Evolutionary conservation across 169 alveolate species (phyloP), one percentile per base, ranked within the genome.

Genomic region (Eimeria necatrix): DNA sequence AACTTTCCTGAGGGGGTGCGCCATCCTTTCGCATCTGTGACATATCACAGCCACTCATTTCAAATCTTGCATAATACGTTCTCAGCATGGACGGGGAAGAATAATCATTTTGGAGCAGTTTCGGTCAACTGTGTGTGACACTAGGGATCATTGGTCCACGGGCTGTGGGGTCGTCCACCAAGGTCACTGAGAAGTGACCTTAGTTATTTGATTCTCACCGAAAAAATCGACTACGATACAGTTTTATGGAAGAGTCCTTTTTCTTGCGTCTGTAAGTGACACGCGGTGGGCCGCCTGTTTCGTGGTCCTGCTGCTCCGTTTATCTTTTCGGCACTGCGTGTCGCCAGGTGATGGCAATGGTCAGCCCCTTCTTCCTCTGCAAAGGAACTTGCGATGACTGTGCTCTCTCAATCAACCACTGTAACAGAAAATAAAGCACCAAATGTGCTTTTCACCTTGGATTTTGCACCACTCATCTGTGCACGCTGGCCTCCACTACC

Each of bases 161-260:
- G 49, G 49, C 12, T 80, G 89, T 80, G 89, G 89, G 89, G 70
- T 80, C 49, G n/a, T 1, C 24, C 22, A 14, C 52, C 49, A 9
- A 32, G 70, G 89, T 52, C 70, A 80, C 89, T 10, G 46, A 6
- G n/a, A 46, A 80, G 89, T 80, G 89, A 80, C 89, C 89, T 12
- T 0, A 6, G 48, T 4, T 3, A 64, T n/a, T n/a, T 64, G 16
- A 60, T 14, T 51, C 89, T 80, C 71, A 80, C 89, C 70, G 70
- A 7, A 51, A 80, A 80, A 51, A 52, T 51, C 26, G 89, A 48
- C 12, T 24, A 20, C 24, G 12, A 16, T 49, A 80, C 4, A 32
- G 20, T 12, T 51, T 48, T 4, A 52, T 20, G 52, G 7, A n/a
- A 73, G 48, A 80, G 49, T 22, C 60, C 84, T 20, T 60, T 18